phyloP scores from a whole-genome alignment of 2,329 filamentous ascomycete genomes.

The Sarocladium strictum region DNA sequence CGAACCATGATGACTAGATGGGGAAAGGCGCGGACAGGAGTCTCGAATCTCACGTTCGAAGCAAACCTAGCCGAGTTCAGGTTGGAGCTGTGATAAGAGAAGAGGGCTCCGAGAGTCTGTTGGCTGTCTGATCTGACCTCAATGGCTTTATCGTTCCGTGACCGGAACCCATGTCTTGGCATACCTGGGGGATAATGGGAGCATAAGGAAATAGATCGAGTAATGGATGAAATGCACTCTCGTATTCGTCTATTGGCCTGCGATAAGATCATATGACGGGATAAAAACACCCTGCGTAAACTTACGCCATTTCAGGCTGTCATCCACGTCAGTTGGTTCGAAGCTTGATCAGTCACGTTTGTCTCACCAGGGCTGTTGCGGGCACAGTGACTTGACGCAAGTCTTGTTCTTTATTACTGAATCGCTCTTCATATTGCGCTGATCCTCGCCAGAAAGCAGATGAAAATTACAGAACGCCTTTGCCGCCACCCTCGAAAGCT shows the following conservation, averaged over 20 bases:
- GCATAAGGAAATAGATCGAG: too few relatives aligned
- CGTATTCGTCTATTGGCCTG: too few relatives aligned
- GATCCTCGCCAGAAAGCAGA: not conserved
- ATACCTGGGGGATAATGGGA: not conserved
- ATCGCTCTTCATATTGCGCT: constrained; percentile 1
- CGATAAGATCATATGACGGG: too few relatives aligned
- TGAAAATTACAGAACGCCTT: not conserved
- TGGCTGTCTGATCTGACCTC: not conserved
- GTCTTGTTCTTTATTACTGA: not conserved
- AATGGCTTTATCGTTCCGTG: not conserved
- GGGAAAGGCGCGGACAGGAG: not conserved
- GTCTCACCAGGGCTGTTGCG: too few relatives aligned
- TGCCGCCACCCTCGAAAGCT: too few relatives aligned
- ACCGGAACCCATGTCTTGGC: not conserved
- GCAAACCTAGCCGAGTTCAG: not conserved
- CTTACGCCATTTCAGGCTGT: too few relatives aligned
- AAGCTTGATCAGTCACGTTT: too few relatives aligned
- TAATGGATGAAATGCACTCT: too few relatives aligned
- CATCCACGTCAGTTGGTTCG: too few relatives aligned
- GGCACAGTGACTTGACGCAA: too few relatives aligned
- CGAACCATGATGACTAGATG: not conserved
- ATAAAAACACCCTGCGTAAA: too few relatives aligned
- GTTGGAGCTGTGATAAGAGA: not conserved
- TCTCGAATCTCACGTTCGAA: not conserved
- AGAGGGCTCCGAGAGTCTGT: not conserved